Base-by-base conservation (phyloP, 1,139 yeast species). In the Kazachstania sp. region DNA sequence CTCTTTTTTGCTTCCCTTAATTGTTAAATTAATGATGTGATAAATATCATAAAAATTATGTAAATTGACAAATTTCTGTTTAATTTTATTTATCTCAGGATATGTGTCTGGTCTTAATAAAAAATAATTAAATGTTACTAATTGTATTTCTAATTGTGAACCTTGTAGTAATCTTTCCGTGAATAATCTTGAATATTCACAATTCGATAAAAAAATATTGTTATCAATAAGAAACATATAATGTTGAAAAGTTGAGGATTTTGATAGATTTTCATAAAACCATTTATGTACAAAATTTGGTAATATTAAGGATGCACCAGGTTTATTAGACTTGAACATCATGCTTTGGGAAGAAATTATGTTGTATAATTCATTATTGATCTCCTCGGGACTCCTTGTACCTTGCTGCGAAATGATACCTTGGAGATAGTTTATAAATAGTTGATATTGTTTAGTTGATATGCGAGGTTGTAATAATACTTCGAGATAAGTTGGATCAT, bases 111-210 rank as follows among this genome's bases (percentile, higher is more conserved):
- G 45, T 19, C 54, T 45, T 16, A 49, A 45, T 15, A 61, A 41
- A 39, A 59, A 60, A 16, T 54, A 42, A 44, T 59, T 60, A 41
- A 62, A 58, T 2, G 64, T 55, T 1, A 53, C 63, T 34, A 61
- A 44, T 43, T 58, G 57, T 12, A 45, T 41, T 30, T 62, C 65
- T 38, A 56, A 45, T 43, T 60, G 57, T 5, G 65, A 58, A 7
- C 64, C 64, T 31, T 54, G 53, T 44, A 62, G 45, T 37, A 63
- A 37, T 23, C 54, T 49, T 15, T 38, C 38, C 15, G 50, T 45
- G 11, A 60, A 46, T 8, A 35, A 45, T 38, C 49, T 46, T n/a
- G 52, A 49, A 29, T 48, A 39, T 9, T 23, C 40, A 2, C 55
- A 53, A 6, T 58, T 45, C 7, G 58, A 48, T 8, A 61, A 51